Evolutionary conservation across 2,329 filamentous ascomycete species (phyloP).

Genomic region (Beauveria sp.): DNA sequence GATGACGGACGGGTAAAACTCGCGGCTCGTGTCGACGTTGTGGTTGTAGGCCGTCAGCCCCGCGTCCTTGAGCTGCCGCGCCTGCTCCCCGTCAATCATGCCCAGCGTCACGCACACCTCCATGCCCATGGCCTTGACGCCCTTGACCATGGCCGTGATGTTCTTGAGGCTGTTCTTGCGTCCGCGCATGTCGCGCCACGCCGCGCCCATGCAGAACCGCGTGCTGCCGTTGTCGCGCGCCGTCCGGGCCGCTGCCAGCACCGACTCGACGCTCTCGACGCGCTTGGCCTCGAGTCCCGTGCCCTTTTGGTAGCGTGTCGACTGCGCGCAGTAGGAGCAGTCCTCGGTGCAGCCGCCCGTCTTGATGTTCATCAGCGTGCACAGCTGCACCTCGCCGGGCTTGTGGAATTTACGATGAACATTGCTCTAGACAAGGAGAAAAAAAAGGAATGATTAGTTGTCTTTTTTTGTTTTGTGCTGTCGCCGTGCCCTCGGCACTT

Average conservation of each 20-base stretch:
- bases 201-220: conserved; percentile 91
- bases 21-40: conserved; percentile 83
- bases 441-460: neutral
- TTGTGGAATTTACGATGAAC: conserved; percentile 82
- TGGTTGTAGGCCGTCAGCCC: conserved; percentile 91
- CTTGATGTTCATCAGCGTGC: conserved; percentile 95
- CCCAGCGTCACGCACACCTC: conserved; percentile 89
- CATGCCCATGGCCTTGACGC: conserved; percentile 76
- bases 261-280: conserved; percentile 70
- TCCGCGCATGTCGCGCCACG: conserved; percentile 90
- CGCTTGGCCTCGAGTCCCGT: conserved; percentile 74
- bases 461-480: neutral
- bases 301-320: conserved; percentile 68
- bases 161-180: conserved; percentile 77
- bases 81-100: conserved; percentile 80
- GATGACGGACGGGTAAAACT: conserved; percentile 83
- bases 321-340: conserved; percentile 89
- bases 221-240: conserved; percentile 81
- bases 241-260: conserved; percentile 67
- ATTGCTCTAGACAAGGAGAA: conserved; percentile 46
- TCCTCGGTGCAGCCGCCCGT: conserved; percentile 88
- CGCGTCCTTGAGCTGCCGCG: conserved; percentile 72
- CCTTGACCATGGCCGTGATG: conserved; percentile 77
- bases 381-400: conserved; percentile 78
- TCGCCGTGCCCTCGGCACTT: neutral